Evolutionary conservation across 768 basidiomycete genomes (phyloP).

Genomic region (Amanita rubescens): DNA sequence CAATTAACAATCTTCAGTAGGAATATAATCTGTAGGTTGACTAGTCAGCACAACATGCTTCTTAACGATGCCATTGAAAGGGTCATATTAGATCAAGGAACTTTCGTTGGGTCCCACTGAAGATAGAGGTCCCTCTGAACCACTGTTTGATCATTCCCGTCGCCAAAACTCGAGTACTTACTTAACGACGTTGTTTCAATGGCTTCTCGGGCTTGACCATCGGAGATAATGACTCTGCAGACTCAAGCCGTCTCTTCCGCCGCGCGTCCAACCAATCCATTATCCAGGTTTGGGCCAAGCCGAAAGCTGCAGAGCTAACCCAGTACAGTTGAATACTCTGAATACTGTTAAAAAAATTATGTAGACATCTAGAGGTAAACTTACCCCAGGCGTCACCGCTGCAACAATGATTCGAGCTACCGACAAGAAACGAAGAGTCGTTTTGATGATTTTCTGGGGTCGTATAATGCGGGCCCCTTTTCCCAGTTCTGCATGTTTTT

Average conservation of each 20-base stretch:
- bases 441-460: conserved; percentile 43
- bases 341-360: conserved; percentile 8
- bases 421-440: conserved; percentile 46
- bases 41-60: neutral
- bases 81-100: conserved; percentile 93
- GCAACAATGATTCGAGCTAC: conserved; percentile 62
- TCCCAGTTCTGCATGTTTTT: conserved; percentile 36
- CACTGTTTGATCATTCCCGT: conserved; percentile 66
- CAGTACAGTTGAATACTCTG: conserved; percentile 71
- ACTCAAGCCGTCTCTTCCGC: conserved; percentile 18
- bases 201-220: neutral
- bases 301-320: conserved; percentile 70
- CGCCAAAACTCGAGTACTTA: conserved; percentile 6
- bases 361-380: conserved; percentile 15
- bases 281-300: conserved; percentile 66
- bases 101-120: conserved; percentile 47
- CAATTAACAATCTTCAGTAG: neutral
- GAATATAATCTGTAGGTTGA: neutral
- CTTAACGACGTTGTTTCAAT: neutral
- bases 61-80: neutral
- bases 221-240: neutral
- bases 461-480: conserved; percentile 31
- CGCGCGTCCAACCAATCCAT: conserved; percentile 57
- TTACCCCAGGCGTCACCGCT: conserved; percentile 64
- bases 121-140: conserved; percentile 56